Base-by-base conservation (phyloP, 2,329 filamentous ascomycete genomes). In the Neofusicoccum cordaticola region DNA sequence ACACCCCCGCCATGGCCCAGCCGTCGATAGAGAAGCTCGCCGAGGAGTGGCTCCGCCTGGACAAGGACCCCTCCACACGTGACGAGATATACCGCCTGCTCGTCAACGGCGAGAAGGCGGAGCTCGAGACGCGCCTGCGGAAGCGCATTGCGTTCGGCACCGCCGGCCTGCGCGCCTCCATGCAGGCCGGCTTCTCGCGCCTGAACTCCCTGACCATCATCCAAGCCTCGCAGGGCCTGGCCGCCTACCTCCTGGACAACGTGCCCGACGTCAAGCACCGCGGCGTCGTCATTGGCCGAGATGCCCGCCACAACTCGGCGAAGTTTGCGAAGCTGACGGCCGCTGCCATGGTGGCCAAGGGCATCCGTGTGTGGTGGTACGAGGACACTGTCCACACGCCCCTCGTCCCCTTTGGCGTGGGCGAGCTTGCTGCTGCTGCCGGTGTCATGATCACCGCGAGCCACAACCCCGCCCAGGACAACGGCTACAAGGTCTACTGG, bases 401-500 rank as follows among this genome's bases (percentile, higher is more conserved):
- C 2, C 77, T 88, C 58, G 86, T 89, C 7, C 85, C 87, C 1
- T 89, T 88, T 71, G 83, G 83, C 2, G 83, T 89, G 37, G 79
- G 77, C 6, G 74, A 82, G 63, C 78, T 85, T 63, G 74, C 78
- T 42, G 85, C 86, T 37, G 82, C 79, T 3, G 86, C 85, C 48
- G 87, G 87, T 19, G 79, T 89, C 35, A 89, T 89, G 86, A 82
- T 89, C 42, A 89, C 87, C 13, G 87, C 87, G 37, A 88, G 85
- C 70, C 86, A 88, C 73, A 89, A 89, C 68, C 86, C 86, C 13
- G 83, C 85, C 51, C 79, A 83, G 68, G 86, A 89, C 71, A 89
- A 89, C 71, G 87, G 87, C 19, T 89, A 89, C 76, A 89, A 89
- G 75, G 87, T 89, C 8, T 89, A 89, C 75, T 88, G 85, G 79